Conservation (phyloP, 83 land plant species). For the Diphasiastrum complanatum region DNA sequence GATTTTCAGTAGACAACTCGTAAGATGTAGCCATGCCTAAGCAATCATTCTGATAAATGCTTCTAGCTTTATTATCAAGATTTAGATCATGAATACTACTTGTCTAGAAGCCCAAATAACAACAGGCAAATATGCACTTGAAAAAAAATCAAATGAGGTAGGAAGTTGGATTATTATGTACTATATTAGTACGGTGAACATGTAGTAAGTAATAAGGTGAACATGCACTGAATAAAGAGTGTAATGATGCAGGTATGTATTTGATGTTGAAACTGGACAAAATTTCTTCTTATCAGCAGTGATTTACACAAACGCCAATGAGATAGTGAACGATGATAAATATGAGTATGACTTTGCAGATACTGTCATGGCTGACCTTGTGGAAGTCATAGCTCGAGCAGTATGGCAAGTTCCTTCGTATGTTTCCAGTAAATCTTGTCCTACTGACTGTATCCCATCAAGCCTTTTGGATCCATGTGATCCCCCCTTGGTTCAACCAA, state of each 20-base stretch:
- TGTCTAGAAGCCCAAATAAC: background rate
- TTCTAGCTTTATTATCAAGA: background rate
- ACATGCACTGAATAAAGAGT: constrained; percentile 2
- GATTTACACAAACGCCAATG: constrained; percentile 38
- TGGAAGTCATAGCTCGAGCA: constrained; percentile 33
- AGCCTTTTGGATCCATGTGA: constrained; percentile 23
- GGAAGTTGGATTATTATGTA: background rate
- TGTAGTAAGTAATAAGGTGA: background rate
- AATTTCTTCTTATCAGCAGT: constrained; percentile 42
- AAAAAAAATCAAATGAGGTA: too few relatives aligned
- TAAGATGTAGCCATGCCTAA: constrained; percentile 13
- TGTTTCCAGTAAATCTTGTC: background rate
- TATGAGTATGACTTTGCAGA: constrained; percentile 43
- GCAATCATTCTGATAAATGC: background rate
- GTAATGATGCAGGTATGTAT: constrained; percentile 27
- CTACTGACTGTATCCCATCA: constrained; percentile 34
- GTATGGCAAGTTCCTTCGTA: constrained; percentile 33
- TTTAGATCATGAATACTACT: background rate
- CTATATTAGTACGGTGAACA: background rate
- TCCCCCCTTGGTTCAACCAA: constrained; percentile 3
- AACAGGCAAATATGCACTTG: too few relatives aligned
- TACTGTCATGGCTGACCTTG: constrained; percentile 35
- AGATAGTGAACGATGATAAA: constrained; percentile 34
- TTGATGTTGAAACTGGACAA: constrained; percentile 35
- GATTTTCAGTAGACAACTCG: constrained; percentile 42